Conservation (phyloP, 768 basidiomycete species). For the Mycena sanguinolenta region DNA sequence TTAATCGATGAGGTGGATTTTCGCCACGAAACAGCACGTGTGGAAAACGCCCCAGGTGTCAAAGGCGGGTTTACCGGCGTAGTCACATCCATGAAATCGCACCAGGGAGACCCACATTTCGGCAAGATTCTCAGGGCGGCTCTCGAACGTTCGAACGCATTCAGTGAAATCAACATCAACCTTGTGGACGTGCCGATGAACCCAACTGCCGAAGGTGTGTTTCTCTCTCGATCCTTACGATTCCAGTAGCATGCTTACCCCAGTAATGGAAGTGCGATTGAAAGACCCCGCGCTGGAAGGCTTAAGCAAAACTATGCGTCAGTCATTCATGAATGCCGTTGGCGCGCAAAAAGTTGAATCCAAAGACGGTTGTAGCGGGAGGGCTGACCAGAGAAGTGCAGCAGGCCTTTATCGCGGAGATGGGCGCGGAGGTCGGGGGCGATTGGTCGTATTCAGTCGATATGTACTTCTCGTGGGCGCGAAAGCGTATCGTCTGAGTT, state of each 20-base stretch:
- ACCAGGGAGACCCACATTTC: slow-evolving; percentile 23
- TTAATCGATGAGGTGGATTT: slow-evolving; percentile 39
- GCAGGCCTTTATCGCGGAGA: slow-evolving; percentile 10
- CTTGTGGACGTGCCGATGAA: slow-evolving; percentile 19
- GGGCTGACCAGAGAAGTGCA: slow-evolving; percentile 28
- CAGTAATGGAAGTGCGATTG: neutral
- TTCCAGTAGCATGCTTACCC: too few species aligned
- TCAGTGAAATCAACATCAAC: slow-evolving; percentile 16
- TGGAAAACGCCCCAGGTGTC: slow-evolving; percentile 24
- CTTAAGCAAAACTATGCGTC: slow-evolving; percentile 13
- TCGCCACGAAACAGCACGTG: neutral
- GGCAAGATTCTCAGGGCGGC: slow-evolving; percentile 18
- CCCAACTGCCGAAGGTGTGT: slow-evolving; percentile 16
- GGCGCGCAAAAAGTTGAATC: slow-evolving; percentile 17
- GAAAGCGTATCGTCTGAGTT: slow-evolving; percentile 18
- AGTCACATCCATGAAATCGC: slow-evolving; percentile 21
- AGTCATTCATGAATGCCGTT: slow-evolving; percentile 19
- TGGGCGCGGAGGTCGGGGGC: slow-evolving; percentile 16
- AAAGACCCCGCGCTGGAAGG: slow-evolving; percentile 18
- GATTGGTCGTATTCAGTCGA: slow-evolving; percentile 24
- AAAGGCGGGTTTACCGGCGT: slow-evolving; percentile 18
- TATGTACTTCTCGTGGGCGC: slow-evolving; percentile 10
- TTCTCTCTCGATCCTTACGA: neutral
- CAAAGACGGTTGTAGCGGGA: slow-evolving; percentile 11
- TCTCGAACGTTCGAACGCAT: slow-evolving; percentile 7